A percentile compares a stretch with the other conserved stretches of the same genome.
phyloP scores from a whole-genome alignment of 2,329 filamentous ascomycete species.

The Alternaria gansuensis region DNA sequence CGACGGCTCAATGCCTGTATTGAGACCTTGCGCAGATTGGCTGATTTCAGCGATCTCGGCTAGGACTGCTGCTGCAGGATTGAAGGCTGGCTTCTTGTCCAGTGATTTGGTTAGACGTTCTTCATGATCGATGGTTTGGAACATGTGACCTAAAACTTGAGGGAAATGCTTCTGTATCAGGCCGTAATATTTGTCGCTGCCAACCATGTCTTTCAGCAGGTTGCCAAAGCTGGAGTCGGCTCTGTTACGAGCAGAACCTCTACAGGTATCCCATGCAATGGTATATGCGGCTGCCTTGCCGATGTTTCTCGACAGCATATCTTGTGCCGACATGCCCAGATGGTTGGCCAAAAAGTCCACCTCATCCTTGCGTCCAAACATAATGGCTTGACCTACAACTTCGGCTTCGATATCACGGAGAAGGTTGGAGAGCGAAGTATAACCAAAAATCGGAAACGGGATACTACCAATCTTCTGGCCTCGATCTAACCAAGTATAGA shows the following conservation, averaged over 20 bases:
- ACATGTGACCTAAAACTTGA: slow-evolving; percentile 77
- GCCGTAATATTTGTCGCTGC: slow-evolving; percentile 69
- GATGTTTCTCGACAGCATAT: slow-evolving; percentile 70
- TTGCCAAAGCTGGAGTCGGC: slow-evolving; percentile 67
- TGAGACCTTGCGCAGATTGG: slow-evolving; percentile 70
- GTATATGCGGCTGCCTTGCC: slow-evolving; percentile 83
- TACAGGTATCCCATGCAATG: slow-evolving; percentile 76
- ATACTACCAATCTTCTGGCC: slow-evolving; percentile 64
- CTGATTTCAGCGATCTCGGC: slow-evolving; percentile 73
- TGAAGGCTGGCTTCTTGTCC: slow-evolving; percentile 70
- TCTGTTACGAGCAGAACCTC: slow-evolving; percentile 48
- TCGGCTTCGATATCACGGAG: slow-evolving; percentile 77
- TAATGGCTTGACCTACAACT: slow-evolving; percentile 79
- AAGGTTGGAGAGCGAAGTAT: slow-evolving; percentile 72
- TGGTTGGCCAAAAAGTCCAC: slow-evolving; percentile 67
- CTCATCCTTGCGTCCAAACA: slow-evolving; percentile 76
- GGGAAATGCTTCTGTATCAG: slow-evolving; percentile 75
- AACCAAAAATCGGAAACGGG: slow-evolving; percentile 87
- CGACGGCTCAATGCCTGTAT: slow-evolving; percentile 83
- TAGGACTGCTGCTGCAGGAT: slow-evolving; percentile 70
- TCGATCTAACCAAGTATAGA: slow-evolving; percentile 90
- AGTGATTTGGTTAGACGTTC: slow-evolving; percentile 42
- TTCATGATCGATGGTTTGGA: slow-evolving; percentile 68
- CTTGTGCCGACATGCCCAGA: slow-evolving; percentile 27
- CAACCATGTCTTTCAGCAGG: slow-evolving; percentile 73